These are phyloP conservation scores for Salix viminalis DNA, from an alignment of 345 rosid genomes.

Conservation along the genomic window DNA sequence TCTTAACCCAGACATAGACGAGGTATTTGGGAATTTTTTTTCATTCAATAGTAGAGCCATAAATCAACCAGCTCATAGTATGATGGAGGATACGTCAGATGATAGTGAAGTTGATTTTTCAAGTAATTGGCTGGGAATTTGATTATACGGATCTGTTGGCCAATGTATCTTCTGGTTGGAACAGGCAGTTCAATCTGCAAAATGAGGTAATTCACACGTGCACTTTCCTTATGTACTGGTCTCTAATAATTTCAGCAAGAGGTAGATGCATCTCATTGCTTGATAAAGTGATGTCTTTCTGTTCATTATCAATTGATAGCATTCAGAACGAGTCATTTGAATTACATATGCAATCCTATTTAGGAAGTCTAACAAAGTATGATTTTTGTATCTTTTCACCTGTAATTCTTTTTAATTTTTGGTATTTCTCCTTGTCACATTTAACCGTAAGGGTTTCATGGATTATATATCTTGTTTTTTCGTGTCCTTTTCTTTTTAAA, in stretches of 20 bases:
- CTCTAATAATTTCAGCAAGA: neutral
- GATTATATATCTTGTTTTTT: neutral
- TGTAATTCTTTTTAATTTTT: neutral
- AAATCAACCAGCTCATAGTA: conserved; percentile 29
- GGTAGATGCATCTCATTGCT: neutral
- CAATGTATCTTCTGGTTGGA: conserved; percentile 32
- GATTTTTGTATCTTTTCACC: neutral
- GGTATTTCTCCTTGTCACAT: too few relatives aligned
- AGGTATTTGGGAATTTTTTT: conserved; percentile 32
- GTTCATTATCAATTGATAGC: neutral
- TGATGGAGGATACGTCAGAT: conserved; percentile 48
- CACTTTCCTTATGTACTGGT: neutral
- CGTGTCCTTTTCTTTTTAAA: neutral
- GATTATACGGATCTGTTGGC: conserved; percentile 34
- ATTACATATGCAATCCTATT: neutral
- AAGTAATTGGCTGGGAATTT: conserved; percentile 34
- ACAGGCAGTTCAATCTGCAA: conserved; percentile 31
- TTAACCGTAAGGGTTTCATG: neutral
- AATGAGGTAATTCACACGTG: conserved; percentile 48
- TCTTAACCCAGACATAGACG: conserved; percentile 39
- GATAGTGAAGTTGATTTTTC: conserved; percentile 63
- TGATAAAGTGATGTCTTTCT: neutral
- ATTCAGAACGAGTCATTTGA: neutral
- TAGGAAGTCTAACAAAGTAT: neutral
- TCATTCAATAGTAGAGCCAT: conserved; percentile 18